Evolutionary conservation across 805 yeast species (phyloP).

Genomic region (Sugiyamaella smithiae): DNA sequence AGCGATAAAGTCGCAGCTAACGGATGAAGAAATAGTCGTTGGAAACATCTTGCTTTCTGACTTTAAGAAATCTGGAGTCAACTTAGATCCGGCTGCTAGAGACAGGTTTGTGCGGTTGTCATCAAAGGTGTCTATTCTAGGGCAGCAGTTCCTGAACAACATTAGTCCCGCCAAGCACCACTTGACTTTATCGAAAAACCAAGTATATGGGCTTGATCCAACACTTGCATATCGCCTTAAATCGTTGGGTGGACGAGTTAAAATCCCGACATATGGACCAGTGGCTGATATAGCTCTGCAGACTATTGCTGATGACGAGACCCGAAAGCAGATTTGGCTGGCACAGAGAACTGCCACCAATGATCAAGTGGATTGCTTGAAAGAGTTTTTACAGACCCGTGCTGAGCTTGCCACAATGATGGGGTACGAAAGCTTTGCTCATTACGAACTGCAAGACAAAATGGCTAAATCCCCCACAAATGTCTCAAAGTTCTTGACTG

Average conservation of each 20-base stretch:
- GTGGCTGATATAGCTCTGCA: slow-evolving; percentile 64
- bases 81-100: slow-evolving; percentile 62
- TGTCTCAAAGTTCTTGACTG: slow-evolving; percentile 65
- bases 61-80: slow-evolving; percentile 86
- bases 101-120: slow-evolving; percentile 72
- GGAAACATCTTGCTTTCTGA: slow-evolving; percentile 79
- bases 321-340: slow-evolving; percentile 71
- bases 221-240: slow-evolving; percentile 28
- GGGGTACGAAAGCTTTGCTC: slow-evolving; percentile 67
- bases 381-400: slow-evolving; percentile 59
- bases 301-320: slow-evolving; percentile 50
- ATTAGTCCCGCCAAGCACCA: slow-evolving; percentile 36
- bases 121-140: slow-evolving; percentile 74
- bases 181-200: slow-evolving; percentile 25
- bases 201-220: slow-evolving; percentile 35
- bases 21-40: slow-evolving; percentile 75
- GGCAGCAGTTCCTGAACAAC: slow-evolving; percentile 68
- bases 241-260: slow-evolving; percentile 40
- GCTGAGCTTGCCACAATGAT: slow-evolving; percentile 68
- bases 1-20: slow-evolving; percentile 41
- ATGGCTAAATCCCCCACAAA: slow-evolving; percentile 82
- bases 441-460: slow-evolving; percentile 81
- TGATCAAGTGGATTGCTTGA: slow-evolving; percentile 59
- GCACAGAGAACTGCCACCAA: slow-evolving; percentile 64
- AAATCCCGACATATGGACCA: slow-evolving; percentile 59